phyloP scores from a whole-genome alignment of 1,139 yeast genomes.

The Pneumocystis oryctolagi region DNA sequence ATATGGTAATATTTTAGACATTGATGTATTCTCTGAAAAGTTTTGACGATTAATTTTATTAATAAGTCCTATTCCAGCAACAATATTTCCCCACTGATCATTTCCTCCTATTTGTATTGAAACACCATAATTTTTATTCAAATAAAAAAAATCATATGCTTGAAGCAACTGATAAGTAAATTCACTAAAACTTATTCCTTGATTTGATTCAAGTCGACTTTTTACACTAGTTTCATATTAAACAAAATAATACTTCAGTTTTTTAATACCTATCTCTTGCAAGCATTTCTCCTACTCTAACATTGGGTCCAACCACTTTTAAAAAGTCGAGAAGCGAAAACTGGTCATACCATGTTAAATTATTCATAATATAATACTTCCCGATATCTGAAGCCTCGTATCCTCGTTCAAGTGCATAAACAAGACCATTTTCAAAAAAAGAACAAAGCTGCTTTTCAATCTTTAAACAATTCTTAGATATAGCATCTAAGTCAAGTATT shows the following conservation, averaged over 20 bases:
- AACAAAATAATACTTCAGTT: not conserved
- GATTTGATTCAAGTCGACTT: slow-evolving; percentile 47
- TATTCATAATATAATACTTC: slow-evolving; percentile 38
- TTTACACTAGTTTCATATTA: slow-evolving; percentile 36
- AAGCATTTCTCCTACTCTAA: slow-evolving; percentile 74
- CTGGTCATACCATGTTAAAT: slow-evolving; percentile 74
- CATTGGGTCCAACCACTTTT: slow-evolving; percentile 60
- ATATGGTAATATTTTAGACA: slow-evolving; percentile 27
- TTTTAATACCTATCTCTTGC: slow-evolving; percentile 48
- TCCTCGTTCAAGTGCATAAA: slow-evolving; percentile 44
- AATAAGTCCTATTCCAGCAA: slow-evolving; percentile 86
- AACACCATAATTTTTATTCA: slow-evolving; percentile 46
- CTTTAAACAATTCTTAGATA: slow-evolving; percentile 42
- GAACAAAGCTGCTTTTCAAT: slow-evolving; percentile 48
- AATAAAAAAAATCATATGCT: slow-evolving; percentile 84
- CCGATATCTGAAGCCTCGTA: slow-evolving; percentile 26
- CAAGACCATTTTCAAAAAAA: slow-evolving; percentile 50
- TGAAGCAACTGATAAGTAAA: slow-evolving; percentile 85
- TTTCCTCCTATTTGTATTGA: slow-evolving; percentile 77
- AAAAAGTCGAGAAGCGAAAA: slow-evolving; percentile 64
- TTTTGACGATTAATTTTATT: slow-evolving; percentile 35
- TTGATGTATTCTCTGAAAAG: not conserved
- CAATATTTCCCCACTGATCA: slow-evolving; percentile 97
- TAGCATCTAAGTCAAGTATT: slow-evolving; percentile 36
- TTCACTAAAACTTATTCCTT: slow-evolving; percentile 82